A percentile compares a stretch with the other conserved stretches of the same genome.
Evolutionary conservation across 139 green algal species (phyloP).

Genomic region (Yamagishiella unicocca): DNA sequence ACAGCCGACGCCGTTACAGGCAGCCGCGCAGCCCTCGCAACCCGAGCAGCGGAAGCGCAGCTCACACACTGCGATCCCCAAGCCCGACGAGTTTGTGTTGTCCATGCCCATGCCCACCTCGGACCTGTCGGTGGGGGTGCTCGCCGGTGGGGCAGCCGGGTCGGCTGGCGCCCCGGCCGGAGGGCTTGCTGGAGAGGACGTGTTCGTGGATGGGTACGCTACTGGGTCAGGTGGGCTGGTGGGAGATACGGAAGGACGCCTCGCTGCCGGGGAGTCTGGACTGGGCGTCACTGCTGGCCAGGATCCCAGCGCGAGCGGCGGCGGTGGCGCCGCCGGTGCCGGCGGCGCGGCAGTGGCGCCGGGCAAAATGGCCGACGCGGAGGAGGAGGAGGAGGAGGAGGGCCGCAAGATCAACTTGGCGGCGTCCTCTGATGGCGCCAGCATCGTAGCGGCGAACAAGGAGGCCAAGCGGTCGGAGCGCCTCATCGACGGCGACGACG

Average conservation of each 20-base stretch:
- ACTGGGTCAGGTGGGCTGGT: not conserved
- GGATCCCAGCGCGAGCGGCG: not conserved
- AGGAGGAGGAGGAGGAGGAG: slow-evolving; percentile 51
- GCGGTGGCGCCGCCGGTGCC: not conserved
- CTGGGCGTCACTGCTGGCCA: not conserved
- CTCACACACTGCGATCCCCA: slow-evolving; percentile 23
- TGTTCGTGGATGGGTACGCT: not conserved
- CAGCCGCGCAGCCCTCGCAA: not conserved
- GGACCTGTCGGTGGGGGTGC: not conserved
- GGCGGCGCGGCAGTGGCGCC: not conserved
- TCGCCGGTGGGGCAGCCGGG: not conserved
- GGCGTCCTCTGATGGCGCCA: slow-evolving; percentile 70
- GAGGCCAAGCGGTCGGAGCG: slow-evolving; percentile 77
- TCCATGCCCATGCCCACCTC: slow-evolving; percentile 8
- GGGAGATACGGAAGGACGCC: not conserved
- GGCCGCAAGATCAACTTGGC: slow-evolving; percentile 62
- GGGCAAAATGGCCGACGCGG: not conserved
- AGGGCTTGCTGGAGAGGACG: not conserved
- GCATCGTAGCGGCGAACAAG: slow-evolving; percentile 84
- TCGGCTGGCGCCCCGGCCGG: not conserved
- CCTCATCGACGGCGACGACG: slow-evolving; percentile 83
- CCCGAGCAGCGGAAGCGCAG: not conserved
- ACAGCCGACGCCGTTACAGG: not conserved
- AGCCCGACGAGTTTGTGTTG: slow-evolving; percentile 46
- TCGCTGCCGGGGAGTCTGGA: not conserved